Conservation (phyloP, 352 stramenopile genomes). For the Globisporangium carolinianum region DNA sequence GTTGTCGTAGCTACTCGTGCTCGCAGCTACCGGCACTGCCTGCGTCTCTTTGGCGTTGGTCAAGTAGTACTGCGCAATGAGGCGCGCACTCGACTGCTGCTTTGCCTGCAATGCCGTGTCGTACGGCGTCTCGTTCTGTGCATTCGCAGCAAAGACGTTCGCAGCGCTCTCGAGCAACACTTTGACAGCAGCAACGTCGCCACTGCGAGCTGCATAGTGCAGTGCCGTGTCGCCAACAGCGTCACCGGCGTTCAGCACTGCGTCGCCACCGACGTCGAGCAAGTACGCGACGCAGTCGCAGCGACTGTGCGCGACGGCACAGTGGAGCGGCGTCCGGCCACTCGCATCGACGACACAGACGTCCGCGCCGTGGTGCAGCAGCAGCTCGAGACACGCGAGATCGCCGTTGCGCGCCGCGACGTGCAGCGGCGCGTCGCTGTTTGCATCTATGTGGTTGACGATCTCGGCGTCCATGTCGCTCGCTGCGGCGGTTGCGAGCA, state of each 20-base stretch:
- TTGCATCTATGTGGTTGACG: conserved; percentile 80
- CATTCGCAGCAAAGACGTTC: conserved; percentile 54
- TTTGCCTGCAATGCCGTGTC: conserved; percentile 51
- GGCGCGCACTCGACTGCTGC: conserved; percentile 34
- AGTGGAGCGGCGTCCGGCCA: conserved; percentile 74
- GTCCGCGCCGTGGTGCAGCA: conserved; percentile 75
- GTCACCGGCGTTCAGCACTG: conserved; percentile 72
- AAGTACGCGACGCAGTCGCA: conserved; percentile 74
- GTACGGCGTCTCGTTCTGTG: conserved; percentile 54
- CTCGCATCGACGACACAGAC: conserved; percentile 80
- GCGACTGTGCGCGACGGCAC: conserved; percentile 48
- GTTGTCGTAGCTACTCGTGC: not conserved
- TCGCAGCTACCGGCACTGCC: not conserved
- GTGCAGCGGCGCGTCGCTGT: conserved; percentile 75
- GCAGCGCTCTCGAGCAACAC: conserved; percentile 71
- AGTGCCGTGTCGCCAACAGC: conserved; percentile 69
- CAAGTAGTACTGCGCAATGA: conserved; percentile 56
- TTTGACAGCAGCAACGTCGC: conserved; percentile 57
- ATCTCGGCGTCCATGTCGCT: conserved; percentile 86
- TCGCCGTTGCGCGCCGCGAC: conserved; percentile 67
- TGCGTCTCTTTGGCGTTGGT: conserved; percentile 22
- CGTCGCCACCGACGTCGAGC: conserved; percentile 77
- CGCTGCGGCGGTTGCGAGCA: conserved; percentile 68
- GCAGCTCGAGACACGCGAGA: conserved; percentile 56
- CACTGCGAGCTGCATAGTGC: conserved; percentile 64